phyloP scores from a whole-genome alignment of 768 basidiomycete genomes.

The Terana coerulea region DNA sequence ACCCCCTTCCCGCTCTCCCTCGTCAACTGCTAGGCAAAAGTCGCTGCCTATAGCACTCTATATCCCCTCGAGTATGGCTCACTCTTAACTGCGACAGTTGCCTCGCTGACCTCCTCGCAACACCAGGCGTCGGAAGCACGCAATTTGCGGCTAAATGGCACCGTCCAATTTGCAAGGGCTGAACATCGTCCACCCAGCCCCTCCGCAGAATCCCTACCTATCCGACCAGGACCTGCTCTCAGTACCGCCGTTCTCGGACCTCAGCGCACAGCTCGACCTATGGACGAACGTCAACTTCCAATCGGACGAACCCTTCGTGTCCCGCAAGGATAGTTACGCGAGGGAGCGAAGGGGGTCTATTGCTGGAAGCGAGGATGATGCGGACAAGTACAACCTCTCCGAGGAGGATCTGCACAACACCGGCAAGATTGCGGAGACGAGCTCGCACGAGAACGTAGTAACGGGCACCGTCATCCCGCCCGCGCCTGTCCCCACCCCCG shows the following conservation, averaged over 20 bases:
- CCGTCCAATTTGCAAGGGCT: conserved; percentile 72
- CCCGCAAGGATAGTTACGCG: conserved; percentile 21
- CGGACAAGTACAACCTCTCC: conserved; percentile 37
- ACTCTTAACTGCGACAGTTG: not conserved
- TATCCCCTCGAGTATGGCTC: conserved; percentile 2
- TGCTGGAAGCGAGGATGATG: conserved; percentile 20
- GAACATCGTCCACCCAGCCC: conserved; percentile 67
- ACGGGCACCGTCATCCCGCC: conserved; percentile 41
- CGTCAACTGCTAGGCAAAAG: not conserved
- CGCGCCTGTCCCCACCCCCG: conserved; percentile 13
- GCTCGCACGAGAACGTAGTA: conserved; percentile 58
- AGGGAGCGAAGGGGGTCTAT: conserved; percentile 19
- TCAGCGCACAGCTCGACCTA: conserved; percentile 72
- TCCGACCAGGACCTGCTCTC: conserved; percentile 56
- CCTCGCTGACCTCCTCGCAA: not conserved
- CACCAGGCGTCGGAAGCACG: conserved; percentile 14
- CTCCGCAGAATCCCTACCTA: conserved; percentile 33
- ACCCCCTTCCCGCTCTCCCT: not conserved
- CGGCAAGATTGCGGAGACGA: conserved; percentile 40
- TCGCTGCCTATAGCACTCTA: not conserved
- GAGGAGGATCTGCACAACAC: conserved; percentile 37
- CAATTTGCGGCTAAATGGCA: conserved; percentile 39
- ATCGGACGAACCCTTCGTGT: conserved; percentile 60
- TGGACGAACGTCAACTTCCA: conserved; percentile 85
- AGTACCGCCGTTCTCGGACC: conserved; percentile 64